These are phyloP conservation scores for Entomortierella parvispora DNA, from an alignment of 192 early-diverging fungal species.

Conservation along the genomic window DNA sequence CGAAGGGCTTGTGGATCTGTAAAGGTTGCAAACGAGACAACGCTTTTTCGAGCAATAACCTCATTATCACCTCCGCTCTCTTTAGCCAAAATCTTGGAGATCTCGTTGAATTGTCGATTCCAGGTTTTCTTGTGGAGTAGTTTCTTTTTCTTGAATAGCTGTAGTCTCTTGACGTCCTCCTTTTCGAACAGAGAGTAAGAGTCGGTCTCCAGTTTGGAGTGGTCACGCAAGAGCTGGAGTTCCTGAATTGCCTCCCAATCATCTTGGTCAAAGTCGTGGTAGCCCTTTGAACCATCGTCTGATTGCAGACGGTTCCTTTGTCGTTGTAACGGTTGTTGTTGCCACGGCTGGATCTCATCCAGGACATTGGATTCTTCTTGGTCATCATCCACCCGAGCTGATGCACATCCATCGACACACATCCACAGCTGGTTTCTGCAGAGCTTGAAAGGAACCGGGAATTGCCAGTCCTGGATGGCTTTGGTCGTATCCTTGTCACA, in stretches of 20 bases:
- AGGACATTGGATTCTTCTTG: neutral
- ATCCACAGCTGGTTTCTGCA: conserved; percentile 24
- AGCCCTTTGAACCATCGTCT: neutral
- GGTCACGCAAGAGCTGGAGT: neutral
- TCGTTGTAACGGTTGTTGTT: neutral
- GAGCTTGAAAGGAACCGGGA: conserved; percentile 42
- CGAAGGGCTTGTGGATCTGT: no score
- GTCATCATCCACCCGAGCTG: neutral
- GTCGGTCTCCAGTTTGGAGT: conserved; percentile 1
- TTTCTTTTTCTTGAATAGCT: conserved; percentile 5
- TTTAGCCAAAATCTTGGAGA: neutral
- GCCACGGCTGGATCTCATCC: neutral
- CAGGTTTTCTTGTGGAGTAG: conserved; percentile 32
- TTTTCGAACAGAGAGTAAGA: conserved; percentile 13
- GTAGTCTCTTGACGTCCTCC: neutral
- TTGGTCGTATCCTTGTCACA: conserved; percentile 3
- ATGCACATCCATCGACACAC: conserved; percentile 19
- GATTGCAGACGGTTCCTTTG: neutral
- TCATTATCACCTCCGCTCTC: no score
- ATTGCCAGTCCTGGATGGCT: conserved; percentile 17
- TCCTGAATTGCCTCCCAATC: conserved; percentile 37
- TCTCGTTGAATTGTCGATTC: conserved; percentile 15
- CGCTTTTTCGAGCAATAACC: no score
- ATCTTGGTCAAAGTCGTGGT: conserved; percentile 17
- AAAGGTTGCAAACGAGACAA: no score